Conservation (phyloP, 306 rosid genomes). For the Trifolium subterraneum region DNA sequence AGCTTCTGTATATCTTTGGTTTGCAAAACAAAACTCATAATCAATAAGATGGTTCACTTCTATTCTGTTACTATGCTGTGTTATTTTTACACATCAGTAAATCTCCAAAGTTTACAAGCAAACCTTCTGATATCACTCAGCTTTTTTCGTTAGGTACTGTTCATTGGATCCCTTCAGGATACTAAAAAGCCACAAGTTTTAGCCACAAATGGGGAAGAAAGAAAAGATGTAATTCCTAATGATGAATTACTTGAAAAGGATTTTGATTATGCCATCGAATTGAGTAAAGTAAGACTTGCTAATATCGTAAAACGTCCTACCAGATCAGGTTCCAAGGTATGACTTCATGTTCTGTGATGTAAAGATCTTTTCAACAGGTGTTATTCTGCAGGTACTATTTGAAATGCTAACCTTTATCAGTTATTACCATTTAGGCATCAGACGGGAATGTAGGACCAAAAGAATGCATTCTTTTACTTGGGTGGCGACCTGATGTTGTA, state of each 20-base stretch:
- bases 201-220: conserved; percentile 47
- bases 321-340: conserved; percentile 82
- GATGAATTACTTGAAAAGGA: conserved; percentile 56
- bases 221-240: conserved; percentile 45
- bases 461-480: conserved; percentile 87
- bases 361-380: conserved; percentile 14
- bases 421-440: conserved; percentile 64
- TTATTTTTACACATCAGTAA: conserved; percentile 5
- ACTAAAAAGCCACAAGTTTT: conserved; percentile 43
- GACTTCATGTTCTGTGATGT: conserved; percentile 28
- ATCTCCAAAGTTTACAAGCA: conserved; percentile 17
- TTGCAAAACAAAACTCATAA: too few relatives aligned
- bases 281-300: conserved; percentile 59
- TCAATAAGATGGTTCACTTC: too few relatives aligned
- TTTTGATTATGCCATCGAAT: conserved; percentile 45
- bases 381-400: background rate
- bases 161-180: conserved; percentile 71
- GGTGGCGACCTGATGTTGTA: conserved; percentile 83
- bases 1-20: too few relatives aligned
- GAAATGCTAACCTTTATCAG: conserved; percentile 19
- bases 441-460: conserved; percentile 75
- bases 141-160: conserved; percentile 64
- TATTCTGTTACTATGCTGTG: too few relatives aligned
- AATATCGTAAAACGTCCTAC: conserved; percentile 68
- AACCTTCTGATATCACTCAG: conserved; percentile 19